Evolutionary conservation across 129 eudicot species (phyloP).

Genomic region (Artemisia annua): DNA sequence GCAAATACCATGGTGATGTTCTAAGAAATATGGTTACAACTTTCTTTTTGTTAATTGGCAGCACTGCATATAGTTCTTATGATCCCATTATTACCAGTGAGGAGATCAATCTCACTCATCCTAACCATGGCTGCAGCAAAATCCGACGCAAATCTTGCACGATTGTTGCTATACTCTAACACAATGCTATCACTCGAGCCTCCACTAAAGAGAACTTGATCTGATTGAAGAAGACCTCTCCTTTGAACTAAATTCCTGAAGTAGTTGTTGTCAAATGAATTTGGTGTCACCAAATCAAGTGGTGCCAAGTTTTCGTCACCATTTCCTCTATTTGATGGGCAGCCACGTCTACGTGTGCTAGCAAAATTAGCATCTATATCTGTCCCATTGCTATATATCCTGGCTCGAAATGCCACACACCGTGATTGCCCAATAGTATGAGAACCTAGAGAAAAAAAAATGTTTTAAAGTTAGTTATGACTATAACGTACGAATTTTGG

Average conservation of each 20-base stretch:
- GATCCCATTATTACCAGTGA: slow-evolving; percentile 55
- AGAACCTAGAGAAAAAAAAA: slow-evolving; percentile 19
- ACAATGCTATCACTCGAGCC: slow-evolving; percentile 54
- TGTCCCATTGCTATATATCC: slow-evolving; percentile 52
- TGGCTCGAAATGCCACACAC: slow-evolving; percentile 55
- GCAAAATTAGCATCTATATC: slow-evolving; percentile 51
- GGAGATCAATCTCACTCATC: slow-evolving; percentile 69
- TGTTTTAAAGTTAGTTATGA: not conserved
- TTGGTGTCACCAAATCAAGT: slow-evolving; percentile 49
- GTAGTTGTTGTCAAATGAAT: slow-evolving; percentile 53
- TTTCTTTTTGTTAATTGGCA: slow-evolving; percentile 13
- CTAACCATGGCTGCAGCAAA: slow-evolving; percentile 70
- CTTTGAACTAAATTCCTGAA: slow-evolving; percentile 45
- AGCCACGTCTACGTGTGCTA: slow-evolving; percentile 36
- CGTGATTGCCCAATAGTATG: slow-evolving; percentile 73
- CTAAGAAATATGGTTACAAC: not conserved
- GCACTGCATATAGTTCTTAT: slow-evolving; percentile 46
- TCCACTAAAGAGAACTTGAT: slow-evolving; percentile 66
- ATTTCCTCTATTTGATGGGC: slow-evolving; percentile 36
- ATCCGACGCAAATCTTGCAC: slow-evolving; percentile 40
- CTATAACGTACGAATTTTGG: too few species aligned
- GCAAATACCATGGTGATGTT: not conserved
- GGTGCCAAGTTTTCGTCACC: slow-evolving; percentile 57
- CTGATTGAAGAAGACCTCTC: slow-evolving; percentile 71
- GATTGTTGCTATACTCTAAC: slow-evolving; percentile 35